Base-by-base conservation (phyloP, 768 basidiomycete genomes). In the Rhizopogon sp. region DNA sequence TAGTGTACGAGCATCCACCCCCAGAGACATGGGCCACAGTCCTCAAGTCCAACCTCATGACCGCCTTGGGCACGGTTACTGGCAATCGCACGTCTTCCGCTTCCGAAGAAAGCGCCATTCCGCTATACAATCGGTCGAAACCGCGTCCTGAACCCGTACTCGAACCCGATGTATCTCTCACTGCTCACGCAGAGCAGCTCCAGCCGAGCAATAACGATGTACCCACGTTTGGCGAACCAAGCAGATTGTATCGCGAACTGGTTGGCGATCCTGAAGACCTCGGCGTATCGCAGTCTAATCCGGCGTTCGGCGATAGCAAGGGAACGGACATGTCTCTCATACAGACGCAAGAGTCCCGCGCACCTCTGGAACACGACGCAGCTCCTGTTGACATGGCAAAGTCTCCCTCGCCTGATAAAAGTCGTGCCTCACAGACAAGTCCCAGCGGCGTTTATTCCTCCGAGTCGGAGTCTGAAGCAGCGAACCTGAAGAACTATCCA, bases 61-160 rank as follows among this genome's bases (percentile, higher is more conserved):
- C 73, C 52, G 79, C 78, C 5, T 74, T 83, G 60, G 79, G 76
- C 59, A 70, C 76, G 1, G 76, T 83, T 49, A 74, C 78, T 40
- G 70, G 76, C n/a, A 75, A 66, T 58, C 59, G 79, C 28, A 59
- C 71, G n/a, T 28, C 33, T n/a, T 39, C 22, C 16, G 16, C 11
- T 5, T n/a, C n/a, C 31, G 57, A 31, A 41, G 39, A 47, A 35
- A 47, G 20, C 20, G 46, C 14, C 33, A 14, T 35, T 50, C 47
- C 45, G 16, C 17, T 31, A 49, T 35, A 33, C 40, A 10, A 40
- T 33, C 43, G 20, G 28, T 58, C 52, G 37, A 25, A 54, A 14
- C 28, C 20, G 13, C 43, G 33, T 40, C 22, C 51, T 53, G 39
- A 62, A 58, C 13, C 50, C 52, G 37, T 62, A 58, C 20, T 20